Base-by-base conservation (phyloP, 2,329 filamentous ascomycete species). In the Diplodia corticola region DNA sequence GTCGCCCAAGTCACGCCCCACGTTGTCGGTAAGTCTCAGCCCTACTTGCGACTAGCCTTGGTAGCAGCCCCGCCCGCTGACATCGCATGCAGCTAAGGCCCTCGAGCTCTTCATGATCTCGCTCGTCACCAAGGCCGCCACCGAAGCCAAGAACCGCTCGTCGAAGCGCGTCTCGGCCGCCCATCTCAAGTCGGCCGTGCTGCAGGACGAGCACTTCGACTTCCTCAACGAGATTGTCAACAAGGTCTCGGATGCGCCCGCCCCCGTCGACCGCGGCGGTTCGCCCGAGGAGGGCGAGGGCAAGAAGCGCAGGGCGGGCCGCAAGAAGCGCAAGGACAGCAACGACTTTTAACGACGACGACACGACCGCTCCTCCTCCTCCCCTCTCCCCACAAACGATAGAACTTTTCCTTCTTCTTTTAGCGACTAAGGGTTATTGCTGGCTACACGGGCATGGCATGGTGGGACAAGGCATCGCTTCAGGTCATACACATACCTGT, bases 51-150 rank as follows among this genome's bases (percentile, higher is more conserved):
- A 35, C 57, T 17, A 35, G n/a, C 35, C 53, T 26, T 33, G 46
- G 50, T 57, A 53, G 54, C 51, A 35, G 33, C 35, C 40, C 15
- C 55, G 24, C 40, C 17, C 26, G 20, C 50, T 48, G 22, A 44
- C 30, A 9, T 28, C 26, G 17, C 60, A 22, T 37, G 61, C 70
- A 88, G 92, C 92, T 71, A 97, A 97, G 82, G 95, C 95, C 17
- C 85, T 99, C 6, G 95, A 99, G 80, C 85, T 99, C 9, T 99
- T 99, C 77, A 99, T 99, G 95, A 92, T 98, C 69, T 89, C 92
- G 49, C 85, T 99, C 66, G 94, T 98, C 68, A 89, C 89, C 30
- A 94, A 93, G 76, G 93, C 93, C 66, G 93, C 95, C 55, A 87
- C 90, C 63, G 89, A 97, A 71, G 94, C 95, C 60, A 88, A 87